Percentiles rank a stretch among this genome's conserved stretches.
Evolutionary conservation across 495 filamentous ascomycete species (phyloP).

Genomic region (Trichoderma asperelloides): DNA sequence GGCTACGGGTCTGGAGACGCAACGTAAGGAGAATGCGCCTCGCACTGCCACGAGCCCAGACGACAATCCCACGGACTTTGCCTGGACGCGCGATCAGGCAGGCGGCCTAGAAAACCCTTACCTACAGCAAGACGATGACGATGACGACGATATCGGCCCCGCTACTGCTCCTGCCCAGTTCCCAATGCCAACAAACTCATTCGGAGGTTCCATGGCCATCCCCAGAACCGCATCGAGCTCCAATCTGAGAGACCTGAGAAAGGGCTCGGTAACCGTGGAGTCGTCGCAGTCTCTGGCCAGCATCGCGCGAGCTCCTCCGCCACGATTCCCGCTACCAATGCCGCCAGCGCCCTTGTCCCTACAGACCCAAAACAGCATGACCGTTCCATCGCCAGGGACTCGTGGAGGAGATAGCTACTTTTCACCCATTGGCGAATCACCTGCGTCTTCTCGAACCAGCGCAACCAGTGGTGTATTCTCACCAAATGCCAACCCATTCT

Average conservation of each 20-base stretch:
- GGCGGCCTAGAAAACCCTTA: conserved; percentile 67
- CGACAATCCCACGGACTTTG: conserved; percentile 51
- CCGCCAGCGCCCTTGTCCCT: conserved; percentile 54
- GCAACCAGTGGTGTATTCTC: conserved; percentile 50
- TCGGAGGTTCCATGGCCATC: conserved; percentile 34
- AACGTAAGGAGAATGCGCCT: conserved; percentile 45
- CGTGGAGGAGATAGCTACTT: conserved; percentile 72
- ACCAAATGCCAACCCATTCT: conserved; percentile 60
- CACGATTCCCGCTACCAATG: conserved; percentile 55
- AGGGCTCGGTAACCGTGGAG: conserved; percentile 69
- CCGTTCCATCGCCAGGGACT: conserved; percentile 35
- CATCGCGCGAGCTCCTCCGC: conserved; percentile 47
- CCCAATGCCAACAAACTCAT: conserved; percentile 8
- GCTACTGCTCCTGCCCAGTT: conserved; percentile 11
- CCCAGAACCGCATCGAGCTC: conserved; percentile 72
- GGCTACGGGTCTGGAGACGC: conserved; percentile 55
- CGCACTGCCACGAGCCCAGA: conserved; percentile 26
- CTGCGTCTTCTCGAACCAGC: conserved; percentile 73
- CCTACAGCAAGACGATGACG: conserved; percentile 66
- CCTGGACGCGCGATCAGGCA: conserved; percentile 60
- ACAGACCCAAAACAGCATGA: conserved; percentile 55
- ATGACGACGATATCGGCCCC: conserved; percentile 43
- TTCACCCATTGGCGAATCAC: conserved; percentile 77
- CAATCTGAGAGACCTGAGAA: conserved; percentile 57
- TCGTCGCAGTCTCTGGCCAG: conserved; percentile 45